phyloP scores from a whole-genome alignment of 176 grass and related monocot genomes.

The Carex cristatella region DNA sequence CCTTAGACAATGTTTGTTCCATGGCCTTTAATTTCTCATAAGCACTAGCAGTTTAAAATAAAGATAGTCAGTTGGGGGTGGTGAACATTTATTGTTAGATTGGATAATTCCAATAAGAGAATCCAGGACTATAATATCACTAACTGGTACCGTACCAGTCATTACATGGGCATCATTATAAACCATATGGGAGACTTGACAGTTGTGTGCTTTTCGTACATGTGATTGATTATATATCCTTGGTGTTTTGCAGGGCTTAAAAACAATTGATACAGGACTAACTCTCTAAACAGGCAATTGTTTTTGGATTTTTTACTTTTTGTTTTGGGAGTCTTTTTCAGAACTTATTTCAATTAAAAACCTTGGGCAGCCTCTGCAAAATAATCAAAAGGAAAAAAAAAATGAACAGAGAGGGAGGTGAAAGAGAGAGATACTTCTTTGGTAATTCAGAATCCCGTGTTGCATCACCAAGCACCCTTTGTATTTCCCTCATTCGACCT shows the following conservation, averaged over 20 bases:
- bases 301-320: not conserved
- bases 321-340: not conserved
- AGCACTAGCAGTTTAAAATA: conserved; percentile 35
- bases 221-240: not conserved
- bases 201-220: not conserved
- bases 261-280: not conserved
- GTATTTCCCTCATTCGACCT: conserved; percentile 58
- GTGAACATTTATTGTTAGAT: conserved; percentile 12
- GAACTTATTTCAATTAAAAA: not conserved
- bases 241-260: not conserved
- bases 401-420: not conserved
- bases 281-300: not conserved
- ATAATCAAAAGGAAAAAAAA: conserved; percentile 17
- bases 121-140: not conserved
- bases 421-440: conserved; percentile 45
- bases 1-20: conserved; percentile 62
- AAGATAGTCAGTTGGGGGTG: not conserved
- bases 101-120: not conserved
- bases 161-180: not conserved
- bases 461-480: conserved; percentile 49
- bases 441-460: conserved; percentile 53
- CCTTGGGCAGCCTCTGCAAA: not conserved
- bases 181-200: not conserved
- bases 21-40: conserved; percentile 64
- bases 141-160: not conserved